Base-by-base conservation (phyloP, 768 basidiomycete species). In the Auricularia sp. region DNA sequence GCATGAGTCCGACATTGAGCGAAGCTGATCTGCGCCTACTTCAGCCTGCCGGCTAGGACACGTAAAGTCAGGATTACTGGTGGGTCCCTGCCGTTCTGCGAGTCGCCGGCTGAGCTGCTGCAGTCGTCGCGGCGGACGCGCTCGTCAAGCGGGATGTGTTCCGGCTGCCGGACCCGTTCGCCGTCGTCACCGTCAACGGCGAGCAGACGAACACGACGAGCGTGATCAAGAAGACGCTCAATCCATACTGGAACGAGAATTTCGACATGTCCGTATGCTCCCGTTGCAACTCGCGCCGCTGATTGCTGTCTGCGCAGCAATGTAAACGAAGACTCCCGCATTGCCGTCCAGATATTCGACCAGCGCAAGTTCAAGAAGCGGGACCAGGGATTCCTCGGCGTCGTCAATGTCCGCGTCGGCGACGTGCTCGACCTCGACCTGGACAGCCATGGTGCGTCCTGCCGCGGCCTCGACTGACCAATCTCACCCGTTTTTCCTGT, bases 321-420 rank as follows among this genome's bases (percentile, higher is more conserved):
- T 62, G 96, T 97, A 73, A 96, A 94, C 75, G 97, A 99, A 69
- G 92, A 91, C n/a, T 98, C 95, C 18, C 91, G 98, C 60, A 85
- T 99, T 65, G 93, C 93, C 3, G 95, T 98, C 1, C 97, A 99
- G 77, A 97, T 98, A 70, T 98, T 98, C 70, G 97, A 99, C 77
- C 96, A 98, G 76, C 87, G 93, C 75, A 99, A 99, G 77, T 98
- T 98, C 80, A 99, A 99, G 82, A 84, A 91, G 76, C 87, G 89
- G 71, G 97, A 99, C 74, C 97, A 98, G 74, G 97, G 97, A 1
- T 99, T 99, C 76, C 80, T 99, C 63, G 97, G 97, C 42, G 96
- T 98, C 14, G 95, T 98, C 70, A 99, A 99, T 73, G 83, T 98
- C 68, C 84, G 88, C 69, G 92, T 98, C 66, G 84, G 87, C 73